Evolutionary conservation across 768 basidiomycete species (phyloP), one percentile per base, ranked within the genome.

Genomic region (Lyophyllum shimeji): DNA sequence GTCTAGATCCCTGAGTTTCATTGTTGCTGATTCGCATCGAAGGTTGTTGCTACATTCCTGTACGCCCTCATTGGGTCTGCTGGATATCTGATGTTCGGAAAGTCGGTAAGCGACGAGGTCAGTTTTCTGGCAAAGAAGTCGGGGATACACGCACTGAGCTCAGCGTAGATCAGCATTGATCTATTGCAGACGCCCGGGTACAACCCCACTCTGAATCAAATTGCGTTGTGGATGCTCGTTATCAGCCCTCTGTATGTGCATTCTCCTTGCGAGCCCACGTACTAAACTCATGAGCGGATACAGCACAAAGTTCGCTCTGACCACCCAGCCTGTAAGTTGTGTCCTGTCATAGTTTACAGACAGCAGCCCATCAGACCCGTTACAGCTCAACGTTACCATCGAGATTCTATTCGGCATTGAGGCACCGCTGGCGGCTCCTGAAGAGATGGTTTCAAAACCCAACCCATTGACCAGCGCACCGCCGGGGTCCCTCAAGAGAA

Each of bases 11-110:
- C 15, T 37, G 34, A 37, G 15, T 13, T 37, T 37, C 12, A 7
- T 23, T 25, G 21, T 23, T 17, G 24, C 40, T 25, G 23, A 13
- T 43, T 24, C 33, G n/a, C 59, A 80, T 50, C 34, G 13, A 52
- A 89, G 88, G 61, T 76, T 20, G 74, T 86, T 46, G 83, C 89
- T 20, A 87, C 88, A 0, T 71, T 75, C 33, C 72, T 90, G 25
- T 86, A 86, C 60, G 68, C 75, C n/a, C 57, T 87, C 11, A 86
- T 94, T 25, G 93, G 89, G 3, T 82, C 81, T 44, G 85, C 84
- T 18, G 96, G 95, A 0, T 98, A 97, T 63, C 69, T 91, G 18
- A 98, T 98, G 96, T 95, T 93, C 66, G 93, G 94, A 9, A 76
- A 81, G 47, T 63, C 68, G 29, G 92, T 95, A 47, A 85, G 84